Evolutionary conservation across 805 yeast genomes (phyloP).

Genomic region (Saturnispora sanitii): DNA sequence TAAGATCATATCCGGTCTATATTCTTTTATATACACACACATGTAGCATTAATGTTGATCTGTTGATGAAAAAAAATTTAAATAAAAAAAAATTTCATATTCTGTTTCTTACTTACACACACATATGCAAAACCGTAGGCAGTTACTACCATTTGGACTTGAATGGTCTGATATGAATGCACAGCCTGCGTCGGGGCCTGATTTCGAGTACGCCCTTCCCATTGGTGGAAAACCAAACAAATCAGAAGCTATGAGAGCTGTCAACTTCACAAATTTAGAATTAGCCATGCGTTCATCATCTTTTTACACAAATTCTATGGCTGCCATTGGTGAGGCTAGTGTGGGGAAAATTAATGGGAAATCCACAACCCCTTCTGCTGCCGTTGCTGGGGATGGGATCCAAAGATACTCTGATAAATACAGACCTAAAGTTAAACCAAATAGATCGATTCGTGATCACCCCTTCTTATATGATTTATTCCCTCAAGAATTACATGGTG

Average conservation of each 20-base stretch:
- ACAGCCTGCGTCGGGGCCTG: constrained; percentile 25
- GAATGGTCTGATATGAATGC: constrained; percentile 49
- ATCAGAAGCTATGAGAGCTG: constrained; percentile 42
- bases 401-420: constrained; percentile 77
- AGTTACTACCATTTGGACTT: constrained; percentile 58
- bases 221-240: constrained; percentile 49
- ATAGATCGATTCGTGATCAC: constrained; percentile 66
- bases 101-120: too few relatives aligned
- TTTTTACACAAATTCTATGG: constrained; percentile 49
- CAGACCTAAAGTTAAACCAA: constrained; percentile 57
- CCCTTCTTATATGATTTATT: constrained; percentile 63
- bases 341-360: constrained; percentile 1
- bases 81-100: not conserved
- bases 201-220: constrained; percentile 42
- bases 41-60: too few relatives aligned
- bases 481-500: constrained; percentile 67
- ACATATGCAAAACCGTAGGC: constrained; percentile 15
- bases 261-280: constrained; percentile 45
- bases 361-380: not conserved
- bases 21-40: too few relatives aligned
- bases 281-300: constrained; percentile 54
- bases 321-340: not conserved
- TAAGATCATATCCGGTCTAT: not conserved
- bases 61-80: too few relatives aligned
- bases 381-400: constrained; percentile 46